Base-by-base conservation (phyloP, 305 asterid species). In the Fraxinus baroniana region DNA sequence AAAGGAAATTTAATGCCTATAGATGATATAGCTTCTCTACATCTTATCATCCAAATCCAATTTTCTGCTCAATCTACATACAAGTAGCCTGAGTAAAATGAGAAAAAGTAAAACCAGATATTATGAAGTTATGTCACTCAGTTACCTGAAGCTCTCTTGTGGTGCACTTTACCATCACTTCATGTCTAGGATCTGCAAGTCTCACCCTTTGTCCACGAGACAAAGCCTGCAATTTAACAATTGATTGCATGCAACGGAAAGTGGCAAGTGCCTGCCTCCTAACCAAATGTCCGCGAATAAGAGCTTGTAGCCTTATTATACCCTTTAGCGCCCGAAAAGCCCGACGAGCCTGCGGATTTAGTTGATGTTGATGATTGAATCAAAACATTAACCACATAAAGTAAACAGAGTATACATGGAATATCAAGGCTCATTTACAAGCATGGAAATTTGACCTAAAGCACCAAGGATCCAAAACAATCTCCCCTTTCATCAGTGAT, bases 211-310 rank as follows among this genome's bases (percentile, higher is more conserved):
- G 90, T 55, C 99, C 98, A 87, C 98, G 97, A 86, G 90, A 93
- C 79, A 91, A 70, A 24, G 99, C 98, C 89, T 96, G 99, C 37
- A 93, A 80, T 88, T 86, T 91, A 80, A 96, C 93, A 81, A 96
- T 91, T 62, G 94, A 94, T 36, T 85, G 97, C 98, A 96, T 91
- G 88, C 97, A 92, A 83, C 82, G 89, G 85, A 96, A 83, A 84
- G 99, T 96, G 85, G 98, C 90, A 80, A 89, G 93, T 32, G 99
- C 98, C 87, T 96, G 99, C 85, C 99, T 90, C 88, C 99, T 91
- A 71, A 96, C 99, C 88, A 96, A 86, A 87, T 96, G 98, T 44
- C 99, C 99, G 36, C 98, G 98, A 80, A 96, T 93, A 81, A 96
- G 96, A 79, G 99, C 99, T 86, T 96, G 98, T 9, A 96, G 93